Conservation (phyloP, 177 flowering plant genomes). For the Telopea speciosissima region DNA sequence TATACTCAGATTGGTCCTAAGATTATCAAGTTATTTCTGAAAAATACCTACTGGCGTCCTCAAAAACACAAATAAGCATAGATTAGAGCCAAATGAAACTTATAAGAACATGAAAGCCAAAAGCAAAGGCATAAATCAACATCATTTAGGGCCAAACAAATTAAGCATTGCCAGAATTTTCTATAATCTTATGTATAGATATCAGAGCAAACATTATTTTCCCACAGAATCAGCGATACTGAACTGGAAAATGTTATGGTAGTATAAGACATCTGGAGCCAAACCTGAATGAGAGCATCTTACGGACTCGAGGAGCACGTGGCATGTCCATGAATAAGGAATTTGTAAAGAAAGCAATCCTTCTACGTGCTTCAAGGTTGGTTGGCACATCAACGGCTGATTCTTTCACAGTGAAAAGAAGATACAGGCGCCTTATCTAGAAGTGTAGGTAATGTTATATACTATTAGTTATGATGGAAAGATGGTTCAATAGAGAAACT, state of each 20-base stretch:
- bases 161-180: too few relatives aligned
- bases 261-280: neutral
- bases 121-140: too few relatives aligned
- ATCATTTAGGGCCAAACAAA: too few relatives aligned
- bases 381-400: slow-evolving; percentile 81
- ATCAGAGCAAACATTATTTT: neutral
- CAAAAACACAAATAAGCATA: too few relatives aligned
- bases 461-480: neutral
- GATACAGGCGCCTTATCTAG: slow-evolving; percentile 72
- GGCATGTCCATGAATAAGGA: slow-evolving; percentile 99
- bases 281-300: slow-evolving; percentile 98
- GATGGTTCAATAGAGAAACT: neutral
- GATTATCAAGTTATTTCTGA: too few relatives aligned
- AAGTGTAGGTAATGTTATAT: slow-evolving; percentile 8
- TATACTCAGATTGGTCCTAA: too few relatives aligned
- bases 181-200: neutral
- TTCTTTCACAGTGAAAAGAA: slow-evolving; percentile 88
- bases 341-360: slow-evolving; percentile 83
- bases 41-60: too few relatives aligned
- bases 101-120: too few relatives aligned
- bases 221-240: neutral
- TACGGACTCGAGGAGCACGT: slow-evolving; percentile 85
- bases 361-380: slow-evolving; percentile 93
- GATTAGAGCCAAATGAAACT: too few relatives aligned
- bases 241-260: neutral